These are phyloP conservation scores for Aspergillus luchuensis DNA, from an alignment of 2,329 filamentous ascomycete genomes.

Conservation along the genomic window DNA sequence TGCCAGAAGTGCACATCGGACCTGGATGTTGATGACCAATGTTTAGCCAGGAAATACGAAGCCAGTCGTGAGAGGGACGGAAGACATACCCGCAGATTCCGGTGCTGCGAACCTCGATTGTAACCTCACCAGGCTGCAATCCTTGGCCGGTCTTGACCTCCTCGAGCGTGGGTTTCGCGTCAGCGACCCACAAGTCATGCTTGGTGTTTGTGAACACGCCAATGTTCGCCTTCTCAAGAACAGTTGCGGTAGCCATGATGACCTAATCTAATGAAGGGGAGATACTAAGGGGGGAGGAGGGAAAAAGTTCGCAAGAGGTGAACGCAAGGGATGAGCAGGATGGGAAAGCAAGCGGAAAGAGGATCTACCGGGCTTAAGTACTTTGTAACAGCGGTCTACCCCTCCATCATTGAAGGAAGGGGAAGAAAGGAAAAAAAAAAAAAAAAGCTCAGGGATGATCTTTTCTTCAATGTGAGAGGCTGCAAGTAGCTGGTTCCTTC, in stretches of 20 bases:
- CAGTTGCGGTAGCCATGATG: constrained; percentile 34
- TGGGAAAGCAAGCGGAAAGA: constrained; percentile 3
- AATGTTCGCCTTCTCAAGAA: constrained; percentile 77
- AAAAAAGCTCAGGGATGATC: neutral
- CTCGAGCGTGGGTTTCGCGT: constrained; percentile 74
- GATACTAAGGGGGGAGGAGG: constrained; percentile 4
- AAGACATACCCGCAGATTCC: constrained; percentile 83
- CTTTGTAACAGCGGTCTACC: neutral
- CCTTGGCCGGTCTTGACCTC: constrained; percentile 68
- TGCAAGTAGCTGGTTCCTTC: neutral
- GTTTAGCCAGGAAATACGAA: constrained; percentile 12
- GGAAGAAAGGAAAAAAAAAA: neutral
- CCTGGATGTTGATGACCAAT: constrained; percentile 46
- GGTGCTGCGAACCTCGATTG: constrained; percentile 85
- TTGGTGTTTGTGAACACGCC: constrained; percentile 93
- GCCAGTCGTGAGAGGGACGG: neutral
- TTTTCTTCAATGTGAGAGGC: neutral
- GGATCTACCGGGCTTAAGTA: constrained; percentile 11
- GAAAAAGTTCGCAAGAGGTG: constrained; percentile 6
- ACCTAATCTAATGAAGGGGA: neutral
- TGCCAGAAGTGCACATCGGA: constrained; percentile 99
- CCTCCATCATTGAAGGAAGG: neutral
- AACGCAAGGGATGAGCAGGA: constrained; percentile 15
- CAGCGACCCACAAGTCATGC: constrained; percentile 86
- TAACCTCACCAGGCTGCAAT: constrained; percentile 80